phyloP scores from a whole-genome alignment of 331 rosid genomes.

The Pyracantha coccinea region DNA sequence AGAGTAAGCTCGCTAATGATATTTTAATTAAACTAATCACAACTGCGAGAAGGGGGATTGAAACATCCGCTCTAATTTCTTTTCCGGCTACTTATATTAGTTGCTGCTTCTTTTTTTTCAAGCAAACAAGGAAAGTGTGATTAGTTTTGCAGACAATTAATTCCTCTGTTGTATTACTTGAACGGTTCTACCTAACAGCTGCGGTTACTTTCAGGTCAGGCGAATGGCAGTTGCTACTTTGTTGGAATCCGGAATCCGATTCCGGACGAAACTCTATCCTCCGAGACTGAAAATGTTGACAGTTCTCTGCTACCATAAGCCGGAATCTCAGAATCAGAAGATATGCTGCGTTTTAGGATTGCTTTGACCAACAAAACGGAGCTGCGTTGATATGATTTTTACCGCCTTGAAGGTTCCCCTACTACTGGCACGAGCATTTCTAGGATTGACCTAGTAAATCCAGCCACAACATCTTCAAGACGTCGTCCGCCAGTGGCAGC shows the following conservation, averaged over 20 bases:
- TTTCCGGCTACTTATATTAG: too few species aligned
- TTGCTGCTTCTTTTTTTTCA: conserved; percentile 9
- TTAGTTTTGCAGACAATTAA: neutral
- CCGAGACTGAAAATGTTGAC: conserved; percentile 6
- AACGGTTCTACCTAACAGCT: too few species aligned
- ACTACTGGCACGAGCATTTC: neutral
- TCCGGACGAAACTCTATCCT: conserved; percentile 36
- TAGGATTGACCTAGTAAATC: neutral
- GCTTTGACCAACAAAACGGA: neutral
- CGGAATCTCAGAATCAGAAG: too few species aligned
- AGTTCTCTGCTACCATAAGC: neutral
- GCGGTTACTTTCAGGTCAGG: conserved; percentile 34
- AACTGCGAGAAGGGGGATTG: too few species aligned
- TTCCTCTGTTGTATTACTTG: neutral
- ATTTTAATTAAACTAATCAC: neutral
- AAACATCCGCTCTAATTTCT: too few species aligned
- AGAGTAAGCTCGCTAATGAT: conserved; percentile 35
- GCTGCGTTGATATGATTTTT: neutral
- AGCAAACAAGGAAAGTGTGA: conserved; percentile 53
- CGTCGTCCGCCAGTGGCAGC: too few species aligned
- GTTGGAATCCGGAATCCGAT: conserved; percentile 42
- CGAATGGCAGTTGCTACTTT: conserved; percentile 59
- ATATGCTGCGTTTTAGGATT: neutral
- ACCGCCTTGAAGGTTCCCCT: neutral
- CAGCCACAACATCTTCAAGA: neutral